Conservation (phyloP, 202 grass and related monocot species). For the Carex arenaria region DNA sequence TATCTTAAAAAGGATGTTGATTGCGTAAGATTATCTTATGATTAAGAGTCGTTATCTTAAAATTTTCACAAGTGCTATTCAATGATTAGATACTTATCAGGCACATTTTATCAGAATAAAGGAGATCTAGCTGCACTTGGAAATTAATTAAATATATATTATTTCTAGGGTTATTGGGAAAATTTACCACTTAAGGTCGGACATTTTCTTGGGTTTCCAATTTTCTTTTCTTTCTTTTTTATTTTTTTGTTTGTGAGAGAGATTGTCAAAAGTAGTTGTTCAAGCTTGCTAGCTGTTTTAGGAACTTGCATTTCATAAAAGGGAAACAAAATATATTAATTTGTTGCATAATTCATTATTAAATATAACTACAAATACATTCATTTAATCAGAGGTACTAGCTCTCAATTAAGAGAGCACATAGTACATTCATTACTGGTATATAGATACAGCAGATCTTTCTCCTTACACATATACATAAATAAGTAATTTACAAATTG, state of each 20-base stretch:
- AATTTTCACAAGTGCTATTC: background rate
- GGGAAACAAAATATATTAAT: background rate
- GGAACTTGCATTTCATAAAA: background rate
- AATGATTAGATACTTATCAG: background rate
- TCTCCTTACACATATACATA: background rate
- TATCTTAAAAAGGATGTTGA: background rate
- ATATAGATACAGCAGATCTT: background rate
- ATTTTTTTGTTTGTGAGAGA: background rate
- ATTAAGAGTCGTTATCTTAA: background rate
- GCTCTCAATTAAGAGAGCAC: background rate
- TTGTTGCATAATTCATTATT: background rate
- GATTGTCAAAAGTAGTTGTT: background rate
- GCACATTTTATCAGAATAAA: background rate
- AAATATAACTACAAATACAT: background rate
- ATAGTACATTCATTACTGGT: background rate
- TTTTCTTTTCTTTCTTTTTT: background rate
- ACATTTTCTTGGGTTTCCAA: background rate
- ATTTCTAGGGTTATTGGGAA: background rate
- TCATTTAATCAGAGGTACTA: background rate
- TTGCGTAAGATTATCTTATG: background rate
- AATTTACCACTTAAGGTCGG: background rate
- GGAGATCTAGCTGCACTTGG: background rate
- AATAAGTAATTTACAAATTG: constrained; percentile 9
- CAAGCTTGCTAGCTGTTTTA: background rate
- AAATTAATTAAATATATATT: background rate